phyloP scores from a whole-genome alignment of 495 filamentous ascomycete species.

The Annulohypoxylon bovei region DNA sequence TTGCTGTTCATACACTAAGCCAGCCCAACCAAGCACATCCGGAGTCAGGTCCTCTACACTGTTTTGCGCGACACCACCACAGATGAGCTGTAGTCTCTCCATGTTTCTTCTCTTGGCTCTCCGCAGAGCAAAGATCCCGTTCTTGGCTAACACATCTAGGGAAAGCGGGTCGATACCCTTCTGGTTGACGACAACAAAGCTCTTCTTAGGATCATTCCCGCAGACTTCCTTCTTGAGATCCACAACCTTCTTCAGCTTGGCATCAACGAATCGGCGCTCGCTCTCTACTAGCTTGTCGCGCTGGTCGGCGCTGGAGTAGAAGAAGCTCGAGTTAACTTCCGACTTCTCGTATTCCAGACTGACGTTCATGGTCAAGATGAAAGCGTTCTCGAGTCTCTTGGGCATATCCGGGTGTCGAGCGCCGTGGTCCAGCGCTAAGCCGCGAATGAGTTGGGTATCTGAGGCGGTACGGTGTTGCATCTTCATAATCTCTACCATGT shows the following conservation, averaged over 20 bases:
- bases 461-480: slow-evolving; percentile 98
- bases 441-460: slow-evolving; percentile 94
- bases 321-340: slow-evolving; percentile 99
- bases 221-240: slow-evolving; percentile 98
- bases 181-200: slow-evolving; percentile 98
- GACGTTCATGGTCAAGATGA: slow-evolving; percentile 94
- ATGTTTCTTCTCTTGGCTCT: slow-evolving; percentile 98
- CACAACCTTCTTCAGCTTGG: slow-evolving; percentile 97
- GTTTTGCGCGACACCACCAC: slow-evolving; percentile 91
- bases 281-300: slow-evolving; percentile 97
- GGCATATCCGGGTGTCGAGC: slow-evolving; percentile 99
- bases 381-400: slow-evolving; percentile 93
- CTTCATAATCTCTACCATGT: slow-evolving; percentile 99
- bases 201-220: slow-evolving; percentile 92
- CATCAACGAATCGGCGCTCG: slow-evolving; percentile 93
- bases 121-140: slow-evolving; percentile 92
- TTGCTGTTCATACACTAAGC: slow-evolving; percentile 95
- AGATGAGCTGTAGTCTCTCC: slow-evolving; percentile 95
- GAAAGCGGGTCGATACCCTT: slow-evolving; percentile 98
- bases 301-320: slow-evolving; percentile 96
- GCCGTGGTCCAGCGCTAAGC: slow-evolving; percentile 93
- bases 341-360: slow-evolving; percentile 99
- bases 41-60: slow-evolving; percentile 92
- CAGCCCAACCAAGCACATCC: slow-evolving; percentile 94
- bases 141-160: slow-evolving; percentile 95